Evolutionary conservation across 192 early-diverging fungal species (phyloP), one percentile per base, ranked within the genome.

Genomic region (Phlyctochytrium arcticum): DNA sequence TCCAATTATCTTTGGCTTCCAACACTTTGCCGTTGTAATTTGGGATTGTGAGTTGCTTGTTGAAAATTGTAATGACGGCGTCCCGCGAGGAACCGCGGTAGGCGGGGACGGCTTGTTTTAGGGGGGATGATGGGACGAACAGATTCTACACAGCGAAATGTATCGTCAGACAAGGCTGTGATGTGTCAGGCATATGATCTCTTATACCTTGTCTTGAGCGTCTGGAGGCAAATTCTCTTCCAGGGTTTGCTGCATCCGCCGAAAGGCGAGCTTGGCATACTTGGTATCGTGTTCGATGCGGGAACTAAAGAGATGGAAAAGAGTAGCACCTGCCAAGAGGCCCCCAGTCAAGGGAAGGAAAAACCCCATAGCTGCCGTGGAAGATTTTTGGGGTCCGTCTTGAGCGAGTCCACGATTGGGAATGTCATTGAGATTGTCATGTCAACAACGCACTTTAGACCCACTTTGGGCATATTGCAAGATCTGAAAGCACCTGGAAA

Each of bases 1-100:
- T 66, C 64, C 64, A 66, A 42, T 66, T 66, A 8, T 36, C 39
- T 27, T 66, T 66, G 29, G 53, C 31, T 36, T 66, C 64, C 9
- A n/a, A 9, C 6, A n/a, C 17, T 32, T 57, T 55, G 9, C 27
- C 6, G 15, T 39, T 10, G 19, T 10, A 57, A 6, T 24, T 36
- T 23, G 53, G 54, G 35, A 57, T 34, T 30, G 36, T 46, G n/a
- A 57, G n/a, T 8, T 4, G 12, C 48, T 27, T 51, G 21, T 54
- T 54, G 7, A 66, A 36, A 36, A 66, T 15, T 10, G 64, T 21
- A 44, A 44, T 19, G 21, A n/a, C 21, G 12, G 39, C 12, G 39
- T 44, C 39, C 15, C n/a, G n/a, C n/a, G 39, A 19, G 39, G 0
- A 2, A 44, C 39, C 15, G n/a, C 12, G 35, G 26, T 26, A 31